These are phyloP conservation scores for Xylaria sp. DNA, from an alignment of 2,329 filamentous ascomycete species.

Conservation along the genomic window DNA sequence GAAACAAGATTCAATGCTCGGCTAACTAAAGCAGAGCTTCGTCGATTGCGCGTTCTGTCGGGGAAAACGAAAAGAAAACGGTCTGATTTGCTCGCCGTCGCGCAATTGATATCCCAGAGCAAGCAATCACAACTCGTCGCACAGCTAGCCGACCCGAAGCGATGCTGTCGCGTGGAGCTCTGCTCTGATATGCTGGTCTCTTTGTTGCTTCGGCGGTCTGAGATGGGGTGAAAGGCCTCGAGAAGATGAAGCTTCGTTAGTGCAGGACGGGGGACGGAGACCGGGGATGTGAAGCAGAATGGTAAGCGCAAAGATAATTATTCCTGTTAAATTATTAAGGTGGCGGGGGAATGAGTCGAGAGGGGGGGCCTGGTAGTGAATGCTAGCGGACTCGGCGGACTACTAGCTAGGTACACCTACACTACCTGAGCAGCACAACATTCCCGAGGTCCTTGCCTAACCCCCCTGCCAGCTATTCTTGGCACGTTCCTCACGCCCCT, in stretches of 20 bases:
- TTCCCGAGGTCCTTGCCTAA: no score
- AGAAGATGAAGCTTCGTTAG: conserved; percentile 20
- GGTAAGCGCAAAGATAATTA: conserved; percentile 22
- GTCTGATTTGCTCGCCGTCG: conserved; percentile 6
- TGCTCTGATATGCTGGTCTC: not conserved
- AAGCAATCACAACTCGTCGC: conserved; percentile 19
- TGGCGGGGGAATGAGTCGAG: conserved; percentile 29
- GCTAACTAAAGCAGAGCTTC: conserved; percentile 11
- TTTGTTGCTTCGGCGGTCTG: not conserved
- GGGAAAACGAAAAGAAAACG: no score
- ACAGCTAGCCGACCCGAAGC: conserved; percentile 11
- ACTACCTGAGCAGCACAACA: no score
- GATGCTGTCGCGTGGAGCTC: conserved; percentile 25
- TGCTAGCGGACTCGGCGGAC: no score
- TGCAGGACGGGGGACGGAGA: not conserved
- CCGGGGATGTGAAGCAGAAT: conserved; percentile 23
- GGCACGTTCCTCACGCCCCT: no score
- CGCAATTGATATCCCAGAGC: conserved; percentile 22
- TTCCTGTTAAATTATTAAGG: conserved; percentile 31
- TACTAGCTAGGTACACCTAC: no score
- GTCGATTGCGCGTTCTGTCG: conserved; percentile 15
- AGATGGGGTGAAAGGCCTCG: not conserved
- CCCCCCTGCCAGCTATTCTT: no score
- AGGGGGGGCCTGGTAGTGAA: conserved; percentile 9
- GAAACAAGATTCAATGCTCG: not conserved